Percentiles rank a stretch among this genome's conserved stretches.
Evolutionary conservation across 164 flowering plant species (phyloP).

Genomic region (Chloranthus sessilifolius): DNA sequence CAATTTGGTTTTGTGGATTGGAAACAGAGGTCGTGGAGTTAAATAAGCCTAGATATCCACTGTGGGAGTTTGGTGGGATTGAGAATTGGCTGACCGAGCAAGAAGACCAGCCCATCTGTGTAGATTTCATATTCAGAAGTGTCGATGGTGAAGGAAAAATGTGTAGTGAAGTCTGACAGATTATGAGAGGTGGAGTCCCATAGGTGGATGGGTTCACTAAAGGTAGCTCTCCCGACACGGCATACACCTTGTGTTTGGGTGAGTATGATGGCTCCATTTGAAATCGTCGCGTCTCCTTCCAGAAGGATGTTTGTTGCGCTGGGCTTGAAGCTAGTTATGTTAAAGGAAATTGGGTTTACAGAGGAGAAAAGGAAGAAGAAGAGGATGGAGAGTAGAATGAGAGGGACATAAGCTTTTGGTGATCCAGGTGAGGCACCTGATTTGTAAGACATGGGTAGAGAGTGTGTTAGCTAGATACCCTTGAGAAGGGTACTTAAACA

Average conservation of each 20-base stretch:
- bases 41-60: slow-evolving; percentile 34
- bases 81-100: slow-evolving; percentile 20
- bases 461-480: neutral
- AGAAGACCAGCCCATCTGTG: slow-evolving; percentile 26
- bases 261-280: slow-evolving; percentile 10
- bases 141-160: slow-evolving; percentile 36
- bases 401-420: neutral
- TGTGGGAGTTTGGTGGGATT: slow-evolving; percentile 26
- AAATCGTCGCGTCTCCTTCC: slow-evolving; percentile 3
- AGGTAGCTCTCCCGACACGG: slow-evolving; percentile 15
- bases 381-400: slow-evolving; percentile 3
- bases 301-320: neutral
- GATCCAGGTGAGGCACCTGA: neutral
- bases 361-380: slow-evolving; percentile 2
- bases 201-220: neutral
- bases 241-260: neutral
- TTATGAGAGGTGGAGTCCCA: slow-evolving; percentile 11
- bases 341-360: slow-evolving; percentile 3
- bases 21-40: slow-evolving; percentile 4
- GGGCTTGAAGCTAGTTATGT: neutral
- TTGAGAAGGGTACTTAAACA: too few species aligned
- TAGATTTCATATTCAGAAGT: neutral
- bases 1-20: slow-evolving; percentile 2
- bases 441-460: neutral
- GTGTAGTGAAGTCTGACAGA: slow-evolving; percentile 38